Conservation (phyloP, 2,329 filamentous ascomycete species). For the Ascocoryne sarcoides region DNA sequence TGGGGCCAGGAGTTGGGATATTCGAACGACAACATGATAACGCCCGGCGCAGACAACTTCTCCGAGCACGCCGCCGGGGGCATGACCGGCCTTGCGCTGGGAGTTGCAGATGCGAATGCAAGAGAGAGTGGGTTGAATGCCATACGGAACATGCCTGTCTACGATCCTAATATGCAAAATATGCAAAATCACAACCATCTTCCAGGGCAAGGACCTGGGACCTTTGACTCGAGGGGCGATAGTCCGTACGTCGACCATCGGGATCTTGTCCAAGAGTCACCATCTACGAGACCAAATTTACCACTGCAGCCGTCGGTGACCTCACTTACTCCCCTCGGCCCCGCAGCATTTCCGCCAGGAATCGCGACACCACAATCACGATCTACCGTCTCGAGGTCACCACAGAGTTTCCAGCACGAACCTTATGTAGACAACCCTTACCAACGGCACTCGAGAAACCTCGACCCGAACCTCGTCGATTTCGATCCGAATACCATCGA, state of each 20-base stretch:
- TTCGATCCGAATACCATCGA: conserved; percentile 65
- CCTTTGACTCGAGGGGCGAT: neutral
- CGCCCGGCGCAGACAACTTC: conserved; percentile 60
- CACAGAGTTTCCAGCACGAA: conserved; percentile 18
- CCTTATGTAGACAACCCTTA: conserved; percentile 22
- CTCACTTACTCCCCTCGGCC: conserved; percentile 24
- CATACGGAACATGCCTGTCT: conserved; percentile 35
- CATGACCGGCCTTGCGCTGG: conserved; percentile 59
- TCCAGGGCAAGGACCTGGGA: neutral
- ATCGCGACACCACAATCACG: conserved; percentile 22
- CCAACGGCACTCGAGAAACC: conserved; percentile 23
- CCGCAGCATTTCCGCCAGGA: conserved; percentile 24
- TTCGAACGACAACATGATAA: conserved; percentile 33
- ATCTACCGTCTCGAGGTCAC: conserved; percentile 20
- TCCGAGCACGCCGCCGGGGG: conserved; percentile 53
- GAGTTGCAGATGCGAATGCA: conserved; percentile 54
- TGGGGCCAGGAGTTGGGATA: conserved; percentile 20
- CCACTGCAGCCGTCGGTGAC: conserved; percentile 18
- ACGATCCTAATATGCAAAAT: conserved; percentile 4
- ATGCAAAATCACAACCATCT: neutral
- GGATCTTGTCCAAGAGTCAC: conserved; percentile 8
- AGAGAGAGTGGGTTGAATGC: conserved; percentile 58
- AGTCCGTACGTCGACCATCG: conserved; percentile 6
- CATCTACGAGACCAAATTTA: conserved; percentile 10
- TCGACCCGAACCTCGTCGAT: conserved; percentile 23